Conservation (phyloP, 108 stramenopile species). For the Skeletonema potamos region DNA sequence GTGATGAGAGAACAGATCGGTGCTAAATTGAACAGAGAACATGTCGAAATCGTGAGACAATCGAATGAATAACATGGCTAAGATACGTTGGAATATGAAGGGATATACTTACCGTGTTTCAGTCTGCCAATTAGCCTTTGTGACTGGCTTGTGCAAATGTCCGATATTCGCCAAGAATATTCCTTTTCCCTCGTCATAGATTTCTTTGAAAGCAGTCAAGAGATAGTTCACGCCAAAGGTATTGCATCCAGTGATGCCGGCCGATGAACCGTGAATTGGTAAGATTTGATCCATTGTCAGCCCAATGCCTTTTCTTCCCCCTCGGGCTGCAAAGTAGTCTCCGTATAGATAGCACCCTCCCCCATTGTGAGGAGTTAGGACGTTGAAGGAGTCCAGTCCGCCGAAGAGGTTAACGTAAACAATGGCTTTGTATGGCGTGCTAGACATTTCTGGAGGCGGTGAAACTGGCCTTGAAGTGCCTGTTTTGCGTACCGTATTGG, state of each 20-base stretch:
- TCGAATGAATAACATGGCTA: background rate
- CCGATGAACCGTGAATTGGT: constrained; percentile 36
- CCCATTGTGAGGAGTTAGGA: constrained; percentile 29
- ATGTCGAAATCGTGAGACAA: background rate
- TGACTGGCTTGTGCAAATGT: constrained; percentile 21
- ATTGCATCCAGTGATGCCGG: constrained; percentile 12
- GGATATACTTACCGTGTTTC: background rate
- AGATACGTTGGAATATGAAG: too few relatives aligned
- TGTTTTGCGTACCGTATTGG: constrained; percentile 11
- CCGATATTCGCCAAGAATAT: constrained; percentile 35
- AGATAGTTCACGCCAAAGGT: background rate
- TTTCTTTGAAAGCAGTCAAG: background rate
- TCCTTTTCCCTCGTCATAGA: constrained; percentile 1
- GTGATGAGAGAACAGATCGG: too few relatives aligned
- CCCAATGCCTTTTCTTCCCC: constrained; percentile 9
- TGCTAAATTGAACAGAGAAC: background rate
- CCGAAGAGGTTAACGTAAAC: constrained; percentile 40
- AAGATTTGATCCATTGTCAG: constrained; percentile 16
- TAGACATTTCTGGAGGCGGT: constrained; percentile 12
- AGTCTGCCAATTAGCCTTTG: constrained; percentile 10
- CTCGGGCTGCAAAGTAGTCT: constrained; percentile 38
- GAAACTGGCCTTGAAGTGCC: background rate
- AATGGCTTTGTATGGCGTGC: constrained; percentile 44
- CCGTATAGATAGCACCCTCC: constrained; percentile 18
- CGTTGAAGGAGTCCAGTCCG: constrained; percentile 49